Evolutionary conservation across 2,329 filamentous ascomycete genomes (phyloP).

Genomic region (Ceratocystis eucalypticola): DNA sequence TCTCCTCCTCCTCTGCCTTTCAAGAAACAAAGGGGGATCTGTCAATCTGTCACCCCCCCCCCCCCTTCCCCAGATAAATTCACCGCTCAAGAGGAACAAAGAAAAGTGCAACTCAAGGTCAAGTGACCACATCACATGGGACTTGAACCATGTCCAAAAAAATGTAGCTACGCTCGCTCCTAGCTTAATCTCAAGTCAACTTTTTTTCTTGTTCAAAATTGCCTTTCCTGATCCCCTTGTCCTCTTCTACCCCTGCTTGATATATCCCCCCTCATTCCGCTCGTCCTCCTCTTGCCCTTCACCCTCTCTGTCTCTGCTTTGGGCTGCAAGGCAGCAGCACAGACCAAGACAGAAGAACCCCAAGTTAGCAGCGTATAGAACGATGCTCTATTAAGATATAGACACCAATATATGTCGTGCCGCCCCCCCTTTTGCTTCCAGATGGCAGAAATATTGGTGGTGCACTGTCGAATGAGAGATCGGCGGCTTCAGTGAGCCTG

Average conservation of each 20-base stretch:
- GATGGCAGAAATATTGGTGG: too few relatives aligned
- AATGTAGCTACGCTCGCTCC: not conserved
- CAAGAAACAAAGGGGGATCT: too few relatives aligned
- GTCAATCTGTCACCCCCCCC: not conserved
- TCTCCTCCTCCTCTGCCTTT: not conserved
- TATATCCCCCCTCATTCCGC: not conserved
- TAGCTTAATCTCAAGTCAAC: not conserved
- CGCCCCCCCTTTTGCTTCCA: not conserved
- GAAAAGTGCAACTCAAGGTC: slow-evolving; percentile 4
- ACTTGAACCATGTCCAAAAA: not conserved
- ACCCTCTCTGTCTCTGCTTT: not conserved
- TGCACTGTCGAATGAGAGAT: too few relatives aligned
- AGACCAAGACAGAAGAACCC: not conserved
- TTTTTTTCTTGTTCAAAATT: not conserved
- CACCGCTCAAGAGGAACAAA: slow-evolving; percentile 5
- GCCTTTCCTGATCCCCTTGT: not conserved
- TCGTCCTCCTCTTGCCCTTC: not conserved
- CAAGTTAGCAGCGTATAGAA: not conserved
- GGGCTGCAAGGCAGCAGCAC: not conserved
- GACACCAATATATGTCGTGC: not conserved
- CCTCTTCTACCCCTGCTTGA: not conserved
- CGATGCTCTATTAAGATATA: not conserved
- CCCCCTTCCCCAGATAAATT: not conserved
- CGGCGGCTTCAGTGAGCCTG: too few relatives aligned
- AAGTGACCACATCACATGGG: slow-evolving; percentile 17